Conservation (phyloP, 73 alveolate genomes). For the Paramecium octaurelia region DNA sequence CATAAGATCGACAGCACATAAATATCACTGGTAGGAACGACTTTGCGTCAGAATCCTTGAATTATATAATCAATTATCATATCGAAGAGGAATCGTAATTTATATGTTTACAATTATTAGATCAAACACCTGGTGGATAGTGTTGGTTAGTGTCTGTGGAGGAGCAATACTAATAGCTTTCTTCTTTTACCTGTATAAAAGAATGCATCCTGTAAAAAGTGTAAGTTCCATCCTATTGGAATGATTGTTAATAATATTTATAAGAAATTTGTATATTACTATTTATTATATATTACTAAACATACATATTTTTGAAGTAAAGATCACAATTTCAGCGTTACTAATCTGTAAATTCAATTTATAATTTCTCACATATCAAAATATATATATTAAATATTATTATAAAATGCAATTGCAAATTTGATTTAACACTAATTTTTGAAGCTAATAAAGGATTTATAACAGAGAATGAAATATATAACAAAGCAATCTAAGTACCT, state of each 20-base stretch:
- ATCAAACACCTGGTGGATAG: not conserved
- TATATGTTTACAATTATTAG: not conserved
- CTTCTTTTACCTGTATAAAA: not conserved
- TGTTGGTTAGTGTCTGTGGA: not conserved
- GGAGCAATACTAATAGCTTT: not conserved
- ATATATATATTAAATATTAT: too few species aligned
- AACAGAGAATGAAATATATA: too few species aligned
- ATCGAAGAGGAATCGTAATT: not conserved
- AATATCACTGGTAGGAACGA: not conserved
- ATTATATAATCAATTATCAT: not conserved
- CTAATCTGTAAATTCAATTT: too few species aligned
- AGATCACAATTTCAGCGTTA: too few species aligned
- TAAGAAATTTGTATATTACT: not conserved
- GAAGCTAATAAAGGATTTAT: too few species aligned
- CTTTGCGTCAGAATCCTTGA: not conserved
- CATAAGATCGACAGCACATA: not conserved
- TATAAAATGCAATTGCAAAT: too few species aligned
- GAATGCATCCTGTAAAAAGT: not conserved
- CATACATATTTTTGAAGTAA: too few species aligned
- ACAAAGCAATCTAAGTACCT: not conserved
- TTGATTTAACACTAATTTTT: too few species aligned
- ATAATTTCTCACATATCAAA: too few species aligned
- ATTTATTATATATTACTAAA: not conserved
- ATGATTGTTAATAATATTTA: not conserved
- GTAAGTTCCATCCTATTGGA: not conserved